Evolutionary conservation across 495 filamentous ascomycete species (phyloP).

Genomic region (Lentithecium fluviatile): DNA sequence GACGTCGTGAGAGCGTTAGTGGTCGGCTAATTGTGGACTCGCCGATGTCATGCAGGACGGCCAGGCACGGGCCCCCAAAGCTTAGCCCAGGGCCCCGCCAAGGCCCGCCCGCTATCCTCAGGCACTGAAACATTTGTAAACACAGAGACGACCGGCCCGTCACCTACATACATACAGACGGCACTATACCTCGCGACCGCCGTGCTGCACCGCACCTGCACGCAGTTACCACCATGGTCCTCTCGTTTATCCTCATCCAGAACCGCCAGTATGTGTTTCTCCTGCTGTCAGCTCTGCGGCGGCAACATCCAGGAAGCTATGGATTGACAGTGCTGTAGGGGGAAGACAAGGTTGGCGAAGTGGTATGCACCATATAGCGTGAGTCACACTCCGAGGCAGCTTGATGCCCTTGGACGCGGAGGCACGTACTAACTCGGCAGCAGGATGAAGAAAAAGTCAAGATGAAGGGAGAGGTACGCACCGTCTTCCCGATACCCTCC

Average conservation of each 20-base stretch:
- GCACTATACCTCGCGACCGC: neutral
- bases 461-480: conserved; percentile 60
- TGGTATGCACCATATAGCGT: conserved; percentile 97
- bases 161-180: neutral
- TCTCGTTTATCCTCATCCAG: conserved; percentile 38
- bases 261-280: conserved; percentile 33
- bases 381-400: conserved; percentile 36
- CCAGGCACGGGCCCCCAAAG: neutral
- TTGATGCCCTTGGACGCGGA: conserved; percentile 21
- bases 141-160: neutral
- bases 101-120: neutral
- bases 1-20: neutral
- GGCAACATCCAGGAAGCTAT: conserved; percentile 3
- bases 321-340: conserved; percentile 55
- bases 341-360: conserved; percentile 97
- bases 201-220: too few relatives aligned
- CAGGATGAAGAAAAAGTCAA: conserved; percentile 94
- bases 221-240: conserved; percentile 27
- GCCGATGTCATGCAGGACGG: neutral
- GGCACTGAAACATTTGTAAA: neutral
- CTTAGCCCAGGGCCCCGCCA: neutral
- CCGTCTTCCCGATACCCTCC: conserved; percentile 2
- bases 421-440: neutral
- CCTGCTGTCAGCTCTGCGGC: conserved; percentile 12
- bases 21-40: neutral